These are phyloP conservation scores for Blastomyces emzantsi DNA, from an alignment of 2,329 filamentous ascomycete species.

Conservation along the genomic window DNA sequence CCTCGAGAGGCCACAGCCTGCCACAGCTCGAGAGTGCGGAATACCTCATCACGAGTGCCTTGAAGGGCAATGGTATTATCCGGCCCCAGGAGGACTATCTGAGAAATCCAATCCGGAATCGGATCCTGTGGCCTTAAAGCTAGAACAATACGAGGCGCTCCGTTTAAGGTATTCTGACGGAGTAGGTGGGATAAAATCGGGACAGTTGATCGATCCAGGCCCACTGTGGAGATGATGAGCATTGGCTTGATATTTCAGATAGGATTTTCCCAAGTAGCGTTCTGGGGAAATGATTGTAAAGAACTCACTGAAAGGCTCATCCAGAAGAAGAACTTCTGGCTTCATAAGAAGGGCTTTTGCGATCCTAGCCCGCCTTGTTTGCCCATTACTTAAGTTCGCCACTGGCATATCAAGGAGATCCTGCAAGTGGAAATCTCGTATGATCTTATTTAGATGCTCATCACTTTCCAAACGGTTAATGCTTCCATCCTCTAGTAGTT, in stretches of 20 bases:
- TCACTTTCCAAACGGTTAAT: slow-evolving; percentile 40
- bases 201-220: slow-evolving; percentile 77
- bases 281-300: slow-evolving; percentile 3
- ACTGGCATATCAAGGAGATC: slow-evolving; percentile 71
- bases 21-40: slow-evolving; percentile 33
- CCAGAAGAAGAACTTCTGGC: slow-evolving; percentile 74
- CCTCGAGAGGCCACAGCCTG: slow-evolving; percentile 14
- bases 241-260: neutral
- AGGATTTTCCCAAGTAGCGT: slow-evolving; percentile 1
- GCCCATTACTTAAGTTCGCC: slow-evolving; percentile 85
- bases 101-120: slow-evolving; percentile 83
- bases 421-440: slow-evolving; percentile 59
- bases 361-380: slow-evolving; percentile 78
- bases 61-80: slow-evolving; percentile 57
- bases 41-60: slow-evolving; percentile 56
- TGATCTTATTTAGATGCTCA: slow-evolving; percentile 51
- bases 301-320: slow-evolving; percentile 72
- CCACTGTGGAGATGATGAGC: slow-evolving; percentile 46
- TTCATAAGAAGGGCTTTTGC: slow-evolving; percentile 70
- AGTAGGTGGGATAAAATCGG: slow-evolving; percentile 63
- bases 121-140: slow-evolving; percentile 76
- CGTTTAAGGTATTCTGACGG: slow-evolving; percentile 55
- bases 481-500: slow-evolving; percentile 18
- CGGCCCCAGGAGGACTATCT: slow-evolving; percentile 63
- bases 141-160: slow-evolving; percentile 63